Evolutionary conservation across 2,329 filamentous ascomycete genomes (phyloP).

Genomic region (Beauveria pseudobassiana): DNA sequence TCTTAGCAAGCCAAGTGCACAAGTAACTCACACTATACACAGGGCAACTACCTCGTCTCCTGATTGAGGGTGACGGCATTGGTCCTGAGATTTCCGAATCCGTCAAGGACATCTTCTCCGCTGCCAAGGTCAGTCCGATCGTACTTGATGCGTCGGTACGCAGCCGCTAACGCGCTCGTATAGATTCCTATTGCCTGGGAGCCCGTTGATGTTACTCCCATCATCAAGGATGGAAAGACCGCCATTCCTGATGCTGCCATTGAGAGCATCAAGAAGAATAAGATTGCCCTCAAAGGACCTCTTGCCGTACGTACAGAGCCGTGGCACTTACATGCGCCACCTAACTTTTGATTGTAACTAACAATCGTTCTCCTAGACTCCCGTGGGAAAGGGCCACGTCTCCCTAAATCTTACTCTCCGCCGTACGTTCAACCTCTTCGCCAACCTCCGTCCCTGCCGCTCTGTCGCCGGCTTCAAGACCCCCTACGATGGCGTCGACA

Average conservation of each 20-base stretch:
- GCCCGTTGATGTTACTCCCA: conserved; percentile 89
- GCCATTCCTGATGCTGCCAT: conserved; percentile 91
- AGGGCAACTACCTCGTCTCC: conserved; percentile 95
- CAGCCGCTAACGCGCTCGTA: conserved; percentile 17
- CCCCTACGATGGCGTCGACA: conserved; percentile 94
- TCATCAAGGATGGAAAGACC: conserved; percentile 90
- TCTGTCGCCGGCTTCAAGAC: conserved; percentile 98
- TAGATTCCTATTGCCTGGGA: conserved; percentile 94
- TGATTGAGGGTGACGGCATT: conserved; percentile 99
- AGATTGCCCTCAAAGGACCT: conserved; percentile 95
- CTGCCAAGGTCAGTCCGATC: conserved; percentile 65
- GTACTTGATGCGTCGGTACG: neutral
- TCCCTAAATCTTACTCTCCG: conserved; percentile 98
- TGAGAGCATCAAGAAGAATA: conserved; percentile 88
- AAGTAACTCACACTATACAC: conserved; percentile 16
- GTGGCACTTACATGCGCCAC: neutral
- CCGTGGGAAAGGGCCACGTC: conserved; percentile 97
- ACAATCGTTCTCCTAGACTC: conserved; percentile 51
- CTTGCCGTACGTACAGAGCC: conserved; percentile 62
- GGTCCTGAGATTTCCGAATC: conserved; percentile 96
- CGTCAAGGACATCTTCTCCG: conserved; percentile 97
- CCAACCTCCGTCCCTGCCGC: conserved; percentile 96
- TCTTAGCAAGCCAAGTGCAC: conserved; percentile 5
- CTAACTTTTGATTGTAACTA: neutral
- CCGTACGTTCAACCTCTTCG: conserved; percentile 99